Evolutionary conservation across 208 protist species (phyloP), one percentile per base, ranked within the genome.

Genomic region (Strigomonas galati): DNA sequence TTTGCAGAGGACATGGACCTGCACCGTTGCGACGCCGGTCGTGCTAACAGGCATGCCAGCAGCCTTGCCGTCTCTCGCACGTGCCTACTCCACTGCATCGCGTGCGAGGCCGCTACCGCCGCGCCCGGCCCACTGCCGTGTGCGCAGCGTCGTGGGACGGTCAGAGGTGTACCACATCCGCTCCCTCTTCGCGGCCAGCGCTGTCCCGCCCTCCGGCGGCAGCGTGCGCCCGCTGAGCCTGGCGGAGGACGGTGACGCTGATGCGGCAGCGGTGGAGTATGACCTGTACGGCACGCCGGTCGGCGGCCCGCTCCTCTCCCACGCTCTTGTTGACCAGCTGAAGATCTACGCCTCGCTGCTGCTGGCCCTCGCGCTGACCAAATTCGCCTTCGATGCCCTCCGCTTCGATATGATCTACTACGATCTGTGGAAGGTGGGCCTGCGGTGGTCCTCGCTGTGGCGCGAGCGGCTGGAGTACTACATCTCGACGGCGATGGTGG

Each of bases 381-480:
- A 78, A 43, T 24, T 43, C 6, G 40, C 69, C 57, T 77, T 68
- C 52, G 67, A 74, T 31, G 60, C 60, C 48, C 31, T 65, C 46
- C 67, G 71, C 30, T 81, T 77, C 53, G 76, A 81, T 49, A 67
- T 76, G 46, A 59, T 77, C 23, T 81, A 81, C 64, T 72, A 81
- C 49, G 62, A 67, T 14, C 24, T 81, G 3, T 81, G 76, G 76
- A 76, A 81, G 59, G 24, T 66, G 3, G 54, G 65, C 27, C 77
- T 71, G 65, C 62, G 65, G 43, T 55, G 74, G 48, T 65, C 68
- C 48, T 52, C 49, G 24, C 61, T 63, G 53, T 52, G 48, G 21
- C 44, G 49, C 53, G 65, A 67, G 31, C 76, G 76, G 0, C 17
- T 70, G 30, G 52, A 70, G 12, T 81, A 81, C 71, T 81, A 81